Conservation (phyloP, 202 grass and related monocot genomes). For the Elaeis oleifera region DNA sequence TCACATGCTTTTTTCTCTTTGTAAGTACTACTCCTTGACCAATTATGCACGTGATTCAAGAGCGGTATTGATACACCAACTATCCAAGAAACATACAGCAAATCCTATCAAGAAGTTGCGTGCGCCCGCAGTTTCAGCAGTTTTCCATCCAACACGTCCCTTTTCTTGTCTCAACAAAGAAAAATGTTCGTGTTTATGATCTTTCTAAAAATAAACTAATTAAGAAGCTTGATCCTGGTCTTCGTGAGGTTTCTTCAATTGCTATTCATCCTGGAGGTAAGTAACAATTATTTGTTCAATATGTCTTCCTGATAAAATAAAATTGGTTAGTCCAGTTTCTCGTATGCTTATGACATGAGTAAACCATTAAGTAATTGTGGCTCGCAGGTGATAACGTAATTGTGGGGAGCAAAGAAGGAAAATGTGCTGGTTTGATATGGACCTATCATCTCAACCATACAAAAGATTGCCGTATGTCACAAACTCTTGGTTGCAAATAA, state of each 20-base stretch:
- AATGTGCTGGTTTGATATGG: conserved; percentile 96
- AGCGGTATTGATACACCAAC: conserved; percentile 83
- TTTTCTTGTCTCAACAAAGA: conserved; percentile 94
- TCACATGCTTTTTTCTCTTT: neutral
- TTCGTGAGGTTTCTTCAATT: conserved; percentile 85
- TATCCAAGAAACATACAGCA: conserved; percentile 78
- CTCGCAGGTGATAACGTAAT: conserved; percentile 84
- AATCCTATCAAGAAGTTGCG: conserved; percentile 84
- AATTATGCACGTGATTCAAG: conserved; percentile 65
- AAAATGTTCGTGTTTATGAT: conserved; percentile 93
- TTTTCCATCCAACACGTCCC: conserved; percentile 80
- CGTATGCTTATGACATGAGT: neutral
- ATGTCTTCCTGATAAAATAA: neutral
- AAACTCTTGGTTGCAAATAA: conserved; percentile 10
- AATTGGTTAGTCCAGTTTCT: too few relatives aligned
- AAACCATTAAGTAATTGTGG: neutral
- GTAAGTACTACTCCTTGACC: conserved; percentile 49
- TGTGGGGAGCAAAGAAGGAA: conserved; percentile 94
- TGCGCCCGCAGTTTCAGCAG: conserved; percentile 71
- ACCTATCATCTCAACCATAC: conserved; percentile 76
- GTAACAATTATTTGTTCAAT: conserved; percentile 4
- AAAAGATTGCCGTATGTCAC: conserved; percentile 69
- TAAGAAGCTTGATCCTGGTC: conserved; percentile 86
- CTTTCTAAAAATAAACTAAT: conserved; percentile 63
- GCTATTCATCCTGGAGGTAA: conserved; percentile 87